These are phyloP conservation scores for Pelargonium cotyledonis DNA, from an alignment of 441 rosid genomes.

Conservation along the genomic window DNA sequence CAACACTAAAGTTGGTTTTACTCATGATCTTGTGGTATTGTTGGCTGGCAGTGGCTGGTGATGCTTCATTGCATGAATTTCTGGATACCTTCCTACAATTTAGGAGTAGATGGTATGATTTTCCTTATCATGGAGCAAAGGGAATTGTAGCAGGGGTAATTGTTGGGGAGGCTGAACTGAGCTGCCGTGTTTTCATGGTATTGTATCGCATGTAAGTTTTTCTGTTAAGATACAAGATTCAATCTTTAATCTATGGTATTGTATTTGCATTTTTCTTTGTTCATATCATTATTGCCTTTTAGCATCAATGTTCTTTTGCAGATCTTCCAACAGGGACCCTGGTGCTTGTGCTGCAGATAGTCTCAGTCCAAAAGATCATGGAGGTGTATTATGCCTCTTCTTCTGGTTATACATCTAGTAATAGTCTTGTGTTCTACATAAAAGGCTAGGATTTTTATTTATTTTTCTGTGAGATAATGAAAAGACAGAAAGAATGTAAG, in stretches of 20 bases:
- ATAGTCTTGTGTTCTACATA: too few species aligned
- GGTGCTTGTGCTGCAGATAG: conserved; percentile 71
- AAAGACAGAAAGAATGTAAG: too few species aligned
- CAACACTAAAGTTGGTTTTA: neutral
- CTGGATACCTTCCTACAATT: conserved; percentile 73
- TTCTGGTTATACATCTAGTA: too few species aligned
- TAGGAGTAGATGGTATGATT: conserved; percentile 96
- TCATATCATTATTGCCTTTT: neutral
- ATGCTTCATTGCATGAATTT: conserved; percentile 68
- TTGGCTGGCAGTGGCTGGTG: conserved; percentile 56
- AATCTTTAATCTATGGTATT: neutral
- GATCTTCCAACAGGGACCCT: conserved; percentile 91
- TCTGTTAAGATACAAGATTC: neutral
- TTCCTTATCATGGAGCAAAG: conserved; percentile 79
- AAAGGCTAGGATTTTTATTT: too few species aligned
- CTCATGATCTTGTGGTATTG: conserved; percentile 3
- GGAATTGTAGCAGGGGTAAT: conserved; percentile 80
- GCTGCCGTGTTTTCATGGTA: conserved; percentile 84
- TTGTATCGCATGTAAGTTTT: conserved; percentile 81
- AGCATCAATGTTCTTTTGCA: conserved; percentile 25
- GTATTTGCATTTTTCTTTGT: neutral
- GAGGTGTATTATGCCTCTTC: conserved; percentile 39
- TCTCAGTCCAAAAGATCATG: conserved; percentile 69
- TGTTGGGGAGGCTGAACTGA: conserved; percentile 73
- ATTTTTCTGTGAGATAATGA: too few species aligned